Conservation (phyloP, 2,329 filamentous ascomycete genomes). For the Epichloe gansuensis region DNA sequence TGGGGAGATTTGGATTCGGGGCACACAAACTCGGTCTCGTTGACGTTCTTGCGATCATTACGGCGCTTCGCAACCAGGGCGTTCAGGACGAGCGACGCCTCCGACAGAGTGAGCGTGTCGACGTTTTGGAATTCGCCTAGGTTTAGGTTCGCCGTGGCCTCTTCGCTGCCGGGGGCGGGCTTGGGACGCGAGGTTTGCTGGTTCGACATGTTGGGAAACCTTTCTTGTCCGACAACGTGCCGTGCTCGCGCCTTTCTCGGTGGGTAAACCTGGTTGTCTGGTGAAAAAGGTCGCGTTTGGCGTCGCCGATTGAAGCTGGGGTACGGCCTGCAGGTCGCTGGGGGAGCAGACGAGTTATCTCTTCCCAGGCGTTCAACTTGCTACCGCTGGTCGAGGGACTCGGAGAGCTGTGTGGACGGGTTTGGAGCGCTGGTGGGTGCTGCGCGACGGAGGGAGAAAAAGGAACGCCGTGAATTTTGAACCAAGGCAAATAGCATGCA, state of each 20-base stretch:
- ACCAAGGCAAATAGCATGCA: background rate
- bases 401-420: background rate
- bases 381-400: too few species aligned
- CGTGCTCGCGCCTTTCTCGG: background rate
- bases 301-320: background rate
- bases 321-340: background rate
- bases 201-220: constrained; percentile 16
- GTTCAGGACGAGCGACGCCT: constrained; percentile 84
- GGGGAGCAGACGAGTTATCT: background rate
- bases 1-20: too few species aligned
- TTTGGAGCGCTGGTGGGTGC: constrained; percentile 1
- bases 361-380: background rate
- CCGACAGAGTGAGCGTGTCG: constrained; percentile 82
- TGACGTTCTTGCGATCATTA: constrained; percentile 68
- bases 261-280: background rate
- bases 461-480: background rate
- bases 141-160: constrained; percentile 68
- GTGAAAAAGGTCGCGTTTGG: background rate
- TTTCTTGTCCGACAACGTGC: background rate
- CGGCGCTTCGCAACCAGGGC: constrained; percentile 73
- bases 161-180: constrained; percentile 69
- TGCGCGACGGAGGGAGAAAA: background rate
- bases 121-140: constrained; percentile 91
- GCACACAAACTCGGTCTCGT: constrained; percentile 64
- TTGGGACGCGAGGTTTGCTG: constrained; percentile 52